phyloP scores from a whole-genome alignment of 1,284 basidiomycete genomes.

The Apiotrichum mycotoxinovorans region DNA sequence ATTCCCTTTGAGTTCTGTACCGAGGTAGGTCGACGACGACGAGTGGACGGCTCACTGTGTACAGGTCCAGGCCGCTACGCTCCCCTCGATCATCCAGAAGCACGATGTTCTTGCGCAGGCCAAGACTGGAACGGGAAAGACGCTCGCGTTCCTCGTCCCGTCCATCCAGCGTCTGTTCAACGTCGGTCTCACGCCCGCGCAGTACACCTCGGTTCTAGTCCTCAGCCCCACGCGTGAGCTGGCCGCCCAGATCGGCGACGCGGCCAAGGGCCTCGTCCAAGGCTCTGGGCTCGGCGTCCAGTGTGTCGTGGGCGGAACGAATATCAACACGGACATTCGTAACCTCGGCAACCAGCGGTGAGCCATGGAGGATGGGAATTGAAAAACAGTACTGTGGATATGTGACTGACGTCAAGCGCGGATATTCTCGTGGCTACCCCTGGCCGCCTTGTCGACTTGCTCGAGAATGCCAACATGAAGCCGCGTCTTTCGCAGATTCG shows the following conservation, averaged over 20 bases:
- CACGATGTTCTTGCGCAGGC: constrained; percentile 55
- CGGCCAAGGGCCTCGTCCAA: constrained; percentile 28
- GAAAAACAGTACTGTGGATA: no score
- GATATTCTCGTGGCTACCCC: constrained; percentile 55
- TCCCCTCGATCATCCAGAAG: constrained; percentile 50
- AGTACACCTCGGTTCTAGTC: constrained; percentile 45
- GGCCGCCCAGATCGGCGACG: constrained; percentile 49
- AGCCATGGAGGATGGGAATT: constrained; percentile 4
- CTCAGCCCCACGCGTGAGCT: constrained; percentile 55
- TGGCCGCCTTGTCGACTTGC: constrained; percentile 53
- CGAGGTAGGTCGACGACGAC: constrained; percentile 31
- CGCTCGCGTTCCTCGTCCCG: constrained; percentile 55
- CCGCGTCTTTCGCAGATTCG: constrained; percentile 34
- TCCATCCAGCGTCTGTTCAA: constrained; percentile 50
- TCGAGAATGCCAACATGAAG: constrained; percentile 47
- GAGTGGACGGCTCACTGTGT: no score
- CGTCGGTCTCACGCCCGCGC: constrained; percentile 20
- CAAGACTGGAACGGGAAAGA: constrained; percentile 57
- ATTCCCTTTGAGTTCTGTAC: constrained; percentile 50
- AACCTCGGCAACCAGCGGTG: constrained; percentile 38
- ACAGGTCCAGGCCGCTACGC: constrained; percentile 53
- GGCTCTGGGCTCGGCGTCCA: constrained; percentile 36
- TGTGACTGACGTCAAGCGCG: constrained; percentile 23
- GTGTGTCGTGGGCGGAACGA: constrained; percentile 53
- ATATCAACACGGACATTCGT: constrained; percentile 47